Percentiles rank a stretch among this genome's conserved stretches.
Conservation (phyloP, 2,329 filamentous ascomycete species). For the Clathrospora elynae region DNA sequence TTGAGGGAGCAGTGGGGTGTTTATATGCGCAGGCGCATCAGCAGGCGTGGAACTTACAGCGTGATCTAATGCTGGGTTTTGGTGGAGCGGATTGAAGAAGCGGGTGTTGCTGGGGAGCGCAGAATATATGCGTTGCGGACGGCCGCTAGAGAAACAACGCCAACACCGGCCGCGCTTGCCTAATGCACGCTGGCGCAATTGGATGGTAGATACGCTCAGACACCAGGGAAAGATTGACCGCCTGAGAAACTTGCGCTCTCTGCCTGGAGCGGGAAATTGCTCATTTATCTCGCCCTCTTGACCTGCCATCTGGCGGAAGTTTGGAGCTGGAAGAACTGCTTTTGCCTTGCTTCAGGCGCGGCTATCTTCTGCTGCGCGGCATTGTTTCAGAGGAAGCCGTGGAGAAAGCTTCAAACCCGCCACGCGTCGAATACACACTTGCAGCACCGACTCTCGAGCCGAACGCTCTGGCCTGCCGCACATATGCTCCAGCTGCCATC, state of each 20-base stretch:
- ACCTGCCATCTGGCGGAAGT: slow-evolving; percentile 9
- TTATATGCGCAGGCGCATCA: slow-evolving; percentile 3
- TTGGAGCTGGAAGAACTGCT: neutral
- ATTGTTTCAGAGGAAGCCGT: slow-evolving; percentile 25
- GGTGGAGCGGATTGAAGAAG: slow-evolving; percentile 15
- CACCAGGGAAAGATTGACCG: slow-evolving; percentile 11
- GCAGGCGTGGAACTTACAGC: slow-evolving; percentile 18
- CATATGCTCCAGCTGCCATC: neutral
- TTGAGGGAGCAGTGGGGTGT: slow-evolving; percentile 15
- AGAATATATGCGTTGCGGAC: slow-evolving; percentile 25
- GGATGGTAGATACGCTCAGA: slow-evolving; percentile 34
- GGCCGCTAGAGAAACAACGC: slow-evolving; percentile 21
- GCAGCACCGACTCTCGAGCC: slow-evolving; percentile 13
- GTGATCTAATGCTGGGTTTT: slow-evolving; percentile 22
- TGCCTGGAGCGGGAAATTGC: slow-evolving; percentile 23
- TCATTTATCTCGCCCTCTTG: slow-evolving; percentile 17
- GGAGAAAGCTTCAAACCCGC: slow-evolving; percentile 21
- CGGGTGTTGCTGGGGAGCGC: slow-evolving; percentile 22
- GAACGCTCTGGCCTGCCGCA: neutral
- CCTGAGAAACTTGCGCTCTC: slow-evolving; percentile 9
- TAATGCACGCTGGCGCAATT: slow-evolving; percentile 21
- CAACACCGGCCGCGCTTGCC: slow-evolving; percentile 19
- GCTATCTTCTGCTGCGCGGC: slow-evolving; percentile 9
- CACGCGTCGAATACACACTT: slow-evolving; percentile 26
- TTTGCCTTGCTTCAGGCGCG: slow-evolving; percentile 6